These are phyloP conservation scores for Olyra latifolia DNA, from an alignment of 176 grass and related monocot species.

Conservation along the genomic window DNA sequence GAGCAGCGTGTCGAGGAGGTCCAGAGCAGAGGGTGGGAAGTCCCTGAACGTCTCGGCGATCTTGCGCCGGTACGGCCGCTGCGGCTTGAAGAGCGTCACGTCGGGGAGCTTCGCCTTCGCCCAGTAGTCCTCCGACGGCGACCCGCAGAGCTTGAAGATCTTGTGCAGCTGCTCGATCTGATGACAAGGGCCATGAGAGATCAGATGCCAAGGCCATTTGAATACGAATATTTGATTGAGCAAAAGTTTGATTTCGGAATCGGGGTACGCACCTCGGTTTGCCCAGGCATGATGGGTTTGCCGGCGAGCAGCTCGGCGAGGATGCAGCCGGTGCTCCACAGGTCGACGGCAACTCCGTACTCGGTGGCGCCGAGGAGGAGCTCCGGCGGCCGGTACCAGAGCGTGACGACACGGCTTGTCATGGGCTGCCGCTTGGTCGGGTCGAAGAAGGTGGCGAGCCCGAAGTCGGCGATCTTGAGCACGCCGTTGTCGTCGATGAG, in stretches of 20 bases:
- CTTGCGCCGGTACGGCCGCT: constrained; percentile 56
- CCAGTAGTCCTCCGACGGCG: constrained; percentile 81
- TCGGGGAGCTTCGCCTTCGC: constrained; percentile 60
- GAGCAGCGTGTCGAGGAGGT: constrained; percentile 60
- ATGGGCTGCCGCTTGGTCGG: constrained; percentile 36
- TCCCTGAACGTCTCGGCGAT: constrained; percentile 69
- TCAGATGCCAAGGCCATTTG: not conserved
- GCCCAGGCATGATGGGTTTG: constrained; percentile 73
- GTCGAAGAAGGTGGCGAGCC: constrained; percentile 61
- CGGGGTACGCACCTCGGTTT: constrained; percentile 49
- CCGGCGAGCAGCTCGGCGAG: constrained; percentile 66
- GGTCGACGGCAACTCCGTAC: constrained; percentile 57
- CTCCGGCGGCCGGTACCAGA: constrained; percentile 75
- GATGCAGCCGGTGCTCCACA: constrained; percentile 76
- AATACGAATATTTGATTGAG: not conserved
- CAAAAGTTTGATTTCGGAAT: not conserved
- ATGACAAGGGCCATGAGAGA: not conserved
- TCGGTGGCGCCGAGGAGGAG: constrained; percentile 65
- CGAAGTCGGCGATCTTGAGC: constrained; percentile 65
- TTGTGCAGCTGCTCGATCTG: constrained; percentile 89
- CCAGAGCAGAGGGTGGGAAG: constrained; percentile 51
- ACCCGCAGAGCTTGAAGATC: constrained; percentile 90
- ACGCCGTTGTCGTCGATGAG: constrained; percentile 54
- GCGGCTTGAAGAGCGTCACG: constrained; percentile 78
- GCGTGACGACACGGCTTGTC: constrained; percentile 72